These are phyloP conservation scores for Clavispora asparagi DNA, from an alignment of 805 yeast species.

Conservation along the genomic window DNA sequence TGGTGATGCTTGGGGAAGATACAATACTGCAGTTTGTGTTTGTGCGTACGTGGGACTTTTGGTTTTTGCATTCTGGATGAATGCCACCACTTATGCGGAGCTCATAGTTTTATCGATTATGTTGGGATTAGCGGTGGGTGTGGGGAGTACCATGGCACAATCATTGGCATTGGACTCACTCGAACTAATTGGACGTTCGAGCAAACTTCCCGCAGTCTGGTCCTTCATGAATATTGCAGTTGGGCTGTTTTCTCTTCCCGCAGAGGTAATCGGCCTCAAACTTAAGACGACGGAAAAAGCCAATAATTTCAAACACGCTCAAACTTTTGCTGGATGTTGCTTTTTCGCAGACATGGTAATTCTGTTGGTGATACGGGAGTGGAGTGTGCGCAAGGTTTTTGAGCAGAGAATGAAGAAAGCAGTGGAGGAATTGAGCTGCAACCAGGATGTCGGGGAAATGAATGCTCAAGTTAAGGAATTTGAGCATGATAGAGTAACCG, in stretches of 20 bases:
- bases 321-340: slow-evolving; percentile 52
- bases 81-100: slow-evolving; percentile 27
- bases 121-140: slow-evolving; percentile 28
- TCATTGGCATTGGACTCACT: slow-evolving; percentile 12
- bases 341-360: slow-evolving; percentile 40
- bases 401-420: slow-evolving; percentile 5
- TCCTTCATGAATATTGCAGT: slow-evolving; percentile 30
- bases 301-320: slow-evolving; percentile 45
- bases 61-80: slow-evolving; percentile 35
- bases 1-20: slow-evolving; percentile 45
- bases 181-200: slow-evolving; percentile 3
- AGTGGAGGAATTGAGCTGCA: background rate
- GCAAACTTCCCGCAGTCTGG: slow-evolving; percentile 36
- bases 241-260: slow-evolving; percentile 31
- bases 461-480: background rate
- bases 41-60: slow-evolving; percentile 21
- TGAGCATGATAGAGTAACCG: too few species aligned
- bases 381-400: slow-evolving; percentile 31
- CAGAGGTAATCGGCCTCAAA: slow-evolving; percentile 51
- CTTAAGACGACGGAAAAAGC: slow-evolving; percentile 6
- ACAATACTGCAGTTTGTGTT: slow-evolving; percentile 26
- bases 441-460: too few species aligned
- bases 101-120: slow-evolving; percentile 26
- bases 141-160: slow-evolving; percentile 19
- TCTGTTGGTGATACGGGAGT: slow-evolving; percentile 46